Conservation (phyloP, 2,329 filamentous ascomycete genomes). For the Fusarium odoratissimum region DNA sequence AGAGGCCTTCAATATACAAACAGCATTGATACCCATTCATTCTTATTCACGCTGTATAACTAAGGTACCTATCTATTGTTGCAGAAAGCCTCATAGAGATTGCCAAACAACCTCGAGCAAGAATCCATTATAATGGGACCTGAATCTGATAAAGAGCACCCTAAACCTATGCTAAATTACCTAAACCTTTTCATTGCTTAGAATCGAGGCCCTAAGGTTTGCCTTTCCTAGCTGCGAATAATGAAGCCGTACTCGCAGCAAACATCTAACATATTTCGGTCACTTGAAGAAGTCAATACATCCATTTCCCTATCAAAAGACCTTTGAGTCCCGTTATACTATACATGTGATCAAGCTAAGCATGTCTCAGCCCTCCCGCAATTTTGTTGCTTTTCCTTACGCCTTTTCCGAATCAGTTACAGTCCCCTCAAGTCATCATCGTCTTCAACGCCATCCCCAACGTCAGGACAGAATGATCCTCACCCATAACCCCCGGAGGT, state of each 20-base stretch:
- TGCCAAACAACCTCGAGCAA: fast-evolving
- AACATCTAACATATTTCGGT: not conserved
- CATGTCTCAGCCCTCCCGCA: not conserved
- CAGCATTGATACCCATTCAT: not conserved
- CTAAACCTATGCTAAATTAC: fast-evolving
- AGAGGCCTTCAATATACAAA: fast-evolving
- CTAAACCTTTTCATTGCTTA: fast-evolving
- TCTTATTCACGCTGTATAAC: not conserved
- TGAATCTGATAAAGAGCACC: too few relatives aligned
- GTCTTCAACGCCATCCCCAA: slow-evolving; percentile 45
- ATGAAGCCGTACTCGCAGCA: not conserved
- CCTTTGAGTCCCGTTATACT: not conserved
- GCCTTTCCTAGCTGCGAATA: not conserved
- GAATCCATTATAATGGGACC: too few relatives aligned
- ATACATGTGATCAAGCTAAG: not conserved
- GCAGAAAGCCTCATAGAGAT: not conserved
- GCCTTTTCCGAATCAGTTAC: not conserved
- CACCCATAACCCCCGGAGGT: slow-evolving; percentile 34
- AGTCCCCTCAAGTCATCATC: slow-evolving; percentile 36
- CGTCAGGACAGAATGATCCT: slow-evolving; percentile 40
- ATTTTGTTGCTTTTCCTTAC: slow-evolving; percentile 11
- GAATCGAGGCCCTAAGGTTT: fast-evolving
- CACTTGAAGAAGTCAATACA: not conserved
- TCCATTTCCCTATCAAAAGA: not conserved
- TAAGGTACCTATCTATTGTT: not conserved